Base-by-base conservation (phyloP, 768 basidiomycete species). In the Roridomyces roridus region DNA sequence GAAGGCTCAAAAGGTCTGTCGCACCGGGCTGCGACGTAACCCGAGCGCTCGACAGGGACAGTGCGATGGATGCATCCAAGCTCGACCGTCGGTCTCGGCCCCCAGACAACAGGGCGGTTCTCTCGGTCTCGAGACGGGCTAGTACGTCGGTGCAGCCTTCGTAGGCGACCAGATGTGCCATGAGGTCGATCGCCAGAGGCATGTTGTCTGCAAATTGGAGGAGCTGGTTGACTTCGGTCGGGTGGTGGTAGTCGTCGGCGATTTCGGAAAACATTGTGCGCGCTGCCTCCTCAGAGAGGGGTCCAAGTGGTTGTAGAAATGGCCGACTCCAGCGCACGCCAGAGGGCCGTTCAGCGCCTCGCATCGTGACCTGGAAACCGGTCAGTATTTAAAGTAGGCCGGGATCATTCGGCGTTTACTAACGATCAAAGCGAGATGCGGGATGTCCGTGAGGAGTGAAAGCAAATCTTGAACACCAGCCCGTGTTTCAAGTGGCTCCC, bases 331-430 rank as follows among this genome's bases (percentile, higher is more conserved):
- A 57, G 4, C 34, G 21, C 1, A 56, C 46, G 31, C 24, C 21
- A 3, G 20, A 36, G 3, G 56, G 56, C 8, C 43, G 24, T 31
- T 57, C 56, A 5, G 56, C 49, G 5, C 56, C 56, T 12, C 56
- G 41, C 56, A 57, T 57, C 14, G 56, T 57, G 25, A 57, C 45
- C 56, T 57, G 8, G 7, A 10, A 54, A 31, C 14, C 14, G 29
- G 6, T 6, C 6, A 31, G 6, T 14, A 31, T 31, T 31, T n/a
- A n/a, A n/a, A n/a, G n/a, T n/a, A n/a, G n/a, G n/a, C n/a, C n/a
- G n/a, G n/a, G n/a, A n/a, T n/a, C n/a, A n/a, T n/a, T n/a, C n/a
- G n/a, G n/a, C n/a, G n/a, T n/a, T n/a, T n/a, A 47, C 46, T 47
- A 24, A 47, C 46, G 10, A 47, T 25, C 5, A 47, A 8, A 12